Percentiles rank a stretch among this genome's conserved stretches.
These are phyloP conservation scores for Lolium perenne DNA, from an alignment of 176 grass and related monocot species.

Conservation along the genomic window DNA sequence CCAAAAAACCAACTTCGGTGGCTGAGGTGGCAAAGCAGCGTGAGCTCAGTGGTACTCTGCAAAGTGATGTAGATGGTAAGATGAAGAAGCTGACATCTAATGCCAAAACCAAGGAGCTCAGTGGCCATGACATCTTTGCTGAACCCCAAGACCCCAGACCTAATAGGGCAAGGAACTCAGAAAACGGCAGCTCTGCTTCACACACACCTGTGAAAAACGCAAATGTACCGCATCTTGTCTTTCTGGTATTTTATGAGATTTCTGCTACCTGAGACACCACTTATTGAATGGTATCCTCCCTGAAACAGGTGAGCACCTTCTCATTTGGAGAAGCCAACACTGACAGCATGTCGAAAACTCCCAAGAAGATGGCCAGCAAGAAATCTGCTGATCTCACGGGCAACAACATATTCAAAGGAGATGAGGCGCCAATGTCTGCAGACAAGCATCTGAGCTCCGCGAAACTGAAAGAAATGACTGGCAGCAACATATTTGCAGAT, in stretches of 20 bases:
- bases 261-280: conserved; percentile 17
- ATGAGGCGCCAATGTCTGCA: conserved; percentile 37
- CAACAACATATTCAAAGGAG: conserved; percentile 83
- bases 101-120: conserved; percentile 91
- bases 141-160: conserved; percentile 61
- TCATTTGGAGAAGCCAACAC: conserved; percentile 69
- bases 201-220: conserved; percentile 51
- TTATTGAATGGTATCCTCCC: conserved; percentile 19
- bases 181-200: conserved; percentile 46
- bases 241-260: neutral
- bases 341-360: conserved; percentile 58
- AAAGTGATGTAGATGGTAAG: conserved; percentile 54
- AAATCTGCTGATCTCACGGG: conserved; percentile 72
- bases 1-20: conserved; percentile 79
- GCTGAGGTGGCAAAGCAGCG: conserved; percentile 94
- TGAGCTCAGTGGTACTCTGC: conserved; percentile 77
- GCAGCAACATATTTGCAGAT: conserved; percentile 85
- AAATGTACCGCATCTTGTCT: conserved; percentile 35
- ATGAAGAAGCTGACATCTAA: conserved; percentile 70
- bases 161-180: conserved; percentile 45
- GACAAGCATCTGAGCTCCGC: conserved; percentile 74
- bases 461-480: conserved; percentile 84
- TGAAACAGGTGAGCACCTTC: conserved; percentile 62
- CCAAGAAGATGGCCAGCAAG: conserved; percentile 66
- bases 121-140: conserved; percentile 78